phyloP scores from a whole-genome alignment of 1,284 basidiomycete species.

The Cutaneotrichosporon dermatis region DNA sequence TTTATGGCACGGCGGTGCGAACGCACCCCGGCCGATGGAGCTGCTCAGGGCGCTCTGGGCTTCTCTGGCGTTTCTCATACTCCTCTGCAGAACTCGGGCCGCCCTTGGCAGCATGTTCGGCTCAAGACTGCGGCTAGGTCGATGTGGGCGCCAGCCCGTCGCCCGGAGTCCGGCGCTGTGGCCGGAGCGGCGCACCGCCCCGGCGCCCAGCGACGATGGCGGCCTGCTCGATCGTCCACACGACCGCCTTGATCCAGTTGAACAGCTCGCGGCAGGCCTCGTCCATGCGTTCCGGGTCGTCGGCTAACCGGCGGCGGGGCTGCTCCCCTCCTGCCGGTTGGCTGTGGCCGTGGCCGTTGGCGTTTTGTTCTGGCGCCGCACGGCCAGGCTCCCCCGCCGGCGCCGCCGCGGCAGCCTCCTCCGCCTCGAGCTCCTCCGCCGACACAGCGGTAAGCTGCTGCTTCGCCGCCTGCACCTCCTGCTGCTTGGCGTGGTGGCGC shows the following conservation, averaged over 20 bases:
- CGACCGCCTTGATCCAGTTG: conserved; percentile 50
- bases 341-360: background rate
- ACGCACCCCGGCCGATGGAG: no score
- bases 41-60: no score
- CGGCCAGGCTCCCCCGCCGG: background rate
- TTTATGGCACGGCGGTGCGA: no score
- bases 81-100: no score
- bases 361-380: background rate
- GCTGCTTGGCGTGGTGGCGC: background rate
- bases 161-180: background rate
- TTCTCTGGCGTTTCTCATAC: no score
- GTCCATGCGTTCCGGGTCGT: conserved; percentile 45
- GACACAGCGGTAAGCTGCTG: background rate
- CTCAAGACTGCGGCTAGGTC: no score
- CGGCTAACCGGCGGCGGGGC: conserved; percentile 24
- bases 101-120: no score
- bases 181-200: conserved; percentile 2
- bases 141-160: no score
- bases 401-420: background rate
- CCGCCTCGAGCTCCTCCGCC: background rate
- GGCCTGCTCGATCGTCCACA: conserved; percentile 49
- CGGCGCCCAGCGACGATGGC: conserved; percentile 42
- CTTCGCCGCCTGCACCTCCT: background rate
- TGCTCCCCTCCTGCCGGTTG: background rate
- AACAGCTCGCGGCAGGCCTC: conserved; percentile 46